These are phyloP conservation scores for Delphinella strobiligena DNA, from an alignment of 2,329 filamentous ascomycete genomes.

Conservation along the genomic window DNA sequence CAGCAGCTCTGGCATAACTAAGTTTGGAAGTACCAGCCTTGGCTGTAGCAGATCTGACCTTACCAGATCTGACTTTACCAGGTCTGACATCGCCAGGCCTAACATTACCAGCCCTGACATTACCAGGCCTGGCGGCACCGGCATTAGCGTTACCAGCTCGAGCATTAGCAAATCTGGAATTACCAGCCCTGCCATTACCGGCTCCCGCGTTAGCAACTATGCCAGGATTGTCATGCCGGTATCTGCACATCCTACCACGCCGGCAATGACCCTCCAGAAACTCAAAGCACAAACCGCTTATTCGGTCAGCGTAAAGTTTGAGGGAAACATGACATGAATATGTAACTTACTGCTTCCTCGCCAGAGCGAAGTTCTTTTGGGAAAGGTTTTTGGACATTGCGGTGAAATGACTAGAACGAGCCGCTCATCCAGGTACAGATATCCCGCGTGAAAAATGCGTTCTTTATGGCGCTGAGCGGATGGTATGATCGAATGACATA, in stretches of 20 bases:
- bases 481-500: no score
- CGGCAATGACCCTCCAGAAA: constrained; percentile 2
- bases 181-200: neutral
- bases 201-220: neutral
- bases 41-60: no score
- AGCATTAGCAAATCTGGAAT: neutral
- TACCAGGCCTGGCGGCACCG: neutral
- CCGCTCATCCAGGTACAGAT: no score
- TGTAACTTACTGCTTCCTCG: no score
- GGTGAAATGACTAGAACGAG: no score
- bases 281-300: neutral
- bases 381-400: no score
- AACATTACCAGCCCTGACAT: neutral
- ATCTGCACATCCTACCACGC: neutral
- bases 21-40: neutral
- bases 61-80: neutral
- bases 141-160: neutral
- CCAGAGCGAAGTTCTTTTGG: no score
- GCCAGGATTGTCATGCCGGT: neutral
- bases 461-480: no score
- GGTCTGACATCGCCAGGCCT: neutral
- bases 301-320: no score
- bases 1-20: neutral
- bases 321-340: no score
- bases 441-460: no score